phyloP scores from a whole-genome alignment of 306 rosid genomes.

The Mimosa bimucronata region DNA sequence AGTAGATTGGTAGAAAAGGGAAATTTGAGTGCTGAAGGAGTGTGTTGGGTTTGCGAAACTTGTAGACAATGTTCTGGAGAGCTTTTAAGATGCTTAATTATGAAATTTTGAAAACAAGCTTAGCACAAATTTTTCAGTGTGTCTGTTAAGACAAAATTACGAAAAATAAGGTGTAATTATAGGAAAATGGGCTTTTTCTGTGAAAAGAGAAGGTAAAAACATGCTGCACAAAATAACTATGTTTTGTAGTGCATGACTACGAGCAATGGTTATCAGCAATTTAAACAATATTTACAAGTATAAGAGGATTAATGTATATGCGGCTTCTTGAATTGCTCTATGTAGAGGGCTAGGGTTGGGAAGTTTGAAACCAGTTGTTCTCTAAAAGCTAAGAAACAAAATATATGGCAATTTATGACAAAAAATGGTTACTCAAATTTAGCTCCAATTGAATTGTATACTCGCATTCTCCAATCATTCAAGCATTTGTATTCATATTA shows the following conservation, averaged over 20 bases:
- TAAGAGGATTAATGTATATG: background rate
- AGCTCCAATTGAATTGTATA: background rate
- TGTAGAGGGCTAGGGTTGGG: background rate
- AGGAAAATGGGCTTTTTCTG: background rate
- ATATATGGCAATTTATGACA: background rate
- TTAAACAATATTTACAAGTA: background rate
- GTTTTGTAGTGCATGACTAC: background rate
- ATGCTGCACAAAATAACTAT: background rate
- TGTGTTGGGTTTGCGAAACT: background rate
- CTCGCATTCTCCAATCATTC: background rate
- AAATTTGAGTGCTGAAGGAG: background rate
- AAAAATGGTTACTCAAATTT: background rate
- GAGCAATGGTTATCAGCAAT: background rate
- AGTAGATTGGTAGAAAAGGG: background rate
- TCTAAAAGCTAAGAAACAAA: conserved; percentile 5
- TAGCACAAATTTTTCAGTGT: background rate
- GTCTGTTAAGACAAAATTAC: background rate
- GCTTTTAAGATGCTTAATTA: background rate
- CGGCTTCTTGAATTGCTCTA: background rate
- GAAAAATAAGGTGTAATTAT: background rate
- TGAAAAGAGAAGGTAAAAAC: background rate
- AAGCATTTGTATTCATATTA: background rate
- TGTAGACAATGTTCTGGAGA: background rate
- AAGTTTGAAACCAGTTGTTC: background rate
- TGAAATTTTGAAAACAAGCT: background rate